Evolutionary conservation across 495 filamentous ascomycete genomes (phyloP).

Genomic region (Pyrenula massariospora): DNA sequence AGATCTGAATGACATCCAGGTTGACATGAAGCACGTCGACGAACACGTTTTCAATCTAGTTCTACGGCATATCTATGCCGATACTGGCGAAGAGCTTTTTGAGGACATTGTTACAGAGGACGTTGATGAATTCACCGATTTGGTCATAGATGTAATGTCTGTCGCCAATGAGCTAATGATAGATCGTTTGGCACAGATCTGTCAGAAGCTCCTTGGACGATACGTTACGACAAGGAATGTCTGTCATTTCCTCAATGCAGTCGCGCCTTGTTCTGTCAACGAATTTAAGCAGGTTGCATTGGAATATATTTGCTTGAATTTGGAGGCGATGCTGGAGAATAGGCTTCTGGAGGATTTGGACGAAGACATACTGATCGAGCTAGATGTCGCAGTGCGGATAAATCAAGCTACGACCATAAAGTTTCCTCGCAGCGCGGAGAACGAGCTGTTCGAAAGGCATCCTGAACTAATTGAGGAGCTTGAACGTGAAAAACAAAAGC

Average conservation of each 20-base stretch:
- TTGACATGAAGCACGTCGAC: slow-evolving; percentile 76
- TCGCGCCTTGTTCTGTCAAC: slow-evolving; percentile 67
- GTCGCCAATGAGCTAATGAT: slow-evolving; percentile 93
- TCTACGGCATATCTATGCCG: slow-evolving; percentile 71
- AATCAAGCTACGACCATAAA: slow-evolving; percentile 71
- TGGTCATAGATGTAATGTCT: slow-evolving; percentile 84
- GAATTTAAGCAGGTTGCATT: slow-evolving; percentile 82
- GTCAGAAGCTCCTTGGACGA: slow-evolving; percentile 75
- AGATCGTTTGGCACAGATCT: slow-evolving; percentile 77
- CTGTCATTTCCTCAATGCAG: slow-evolving; percentile 67
- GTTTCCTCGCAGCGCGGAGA: slow-evolving; percentile 61
- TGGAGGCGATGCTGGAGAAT: slow-evolving; percentile 84
- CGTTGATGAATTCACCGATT: slow-evolving; percentile 73
- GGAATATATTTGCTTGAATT: slow-evolving; percentile 83
- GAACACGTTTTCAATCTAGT: slow-evolving; percentile 64
- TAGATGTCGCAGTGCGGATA: slow-evolving; percentile 66
- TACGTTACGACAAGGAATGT: slow-evolving; percentile 86
- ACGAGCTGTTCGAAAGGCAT: slow-evolving; percentile 58
- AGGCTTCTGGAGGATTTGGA: slow-evolving; percentile 77
- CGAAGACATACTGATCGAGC: slow-evolving; percentile 61
- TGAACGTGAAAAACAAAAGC: slow-evolving; percentile 39
- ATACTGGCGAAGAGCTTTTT: slow-evolving; percentile 71
- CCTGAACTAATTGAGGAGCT: slow-evolving; percentile 46
- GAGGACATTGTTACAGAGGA: slow-evolving; percentile 58
- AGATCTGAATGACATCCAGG: slow-evolving; percentile 34